phyloP scores from a whole-genome alignment of 805 yeast species.

The Saccharomycopsis babjevae region DNA sequence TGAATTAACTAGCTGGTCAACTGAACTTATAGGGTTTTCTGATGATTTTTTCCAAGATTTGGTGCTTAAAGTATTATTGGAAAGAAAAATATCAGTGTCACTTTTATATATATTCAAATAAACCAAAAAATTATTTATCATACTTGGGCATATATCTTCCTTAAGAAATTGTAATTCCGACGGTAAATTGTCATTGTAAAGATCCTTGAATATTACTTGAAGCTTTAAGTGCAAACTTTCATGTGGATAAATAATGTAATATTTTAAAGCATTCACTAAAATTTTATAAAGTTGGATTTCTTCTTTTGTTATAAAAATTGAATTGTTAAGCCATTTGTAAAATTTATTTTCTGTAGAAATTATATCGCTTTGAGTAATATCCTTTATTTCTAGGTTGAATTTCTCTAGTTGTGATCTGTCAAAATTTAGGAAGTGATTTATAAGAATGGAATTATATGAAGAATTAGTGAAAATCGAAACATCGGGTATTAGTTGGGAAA shows the following conservation, averaged over 20 bases:
- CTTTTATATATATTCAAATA: slow-evolving; percentile 18
- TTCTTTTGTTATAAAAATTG: slow-evolving; percentile 18
- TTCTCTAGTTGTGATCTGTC: slow-evolving; percentile 19
- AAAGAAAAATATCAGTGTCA: slow-evolving; percentile 23
- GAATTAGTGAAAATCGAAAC: slow-evolving; percentile 8
- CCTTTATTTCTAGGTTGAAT: slow-evolving; percentile 18
- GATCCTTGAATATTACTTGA: slow-evolving; percentile 15
- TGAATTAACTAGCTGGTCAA: slow-evolving; percentile 1
- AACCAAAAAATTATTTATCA: slow-evolving; percentile 10
- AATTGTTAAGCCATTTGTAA: slow-evolving; percentile 18
- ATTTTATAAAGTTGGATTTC: slow-evolving; percentile 19
- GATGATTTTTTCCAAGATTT: background rate
- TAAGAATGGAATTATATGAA: slow-evolving; percentile 19
- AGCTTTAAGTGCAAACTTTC: slow-evolving; percentile 19
- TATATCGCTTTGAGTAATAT: slow-evolving; percentile 9
- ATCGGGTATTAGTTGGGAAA: slow-evolving; percentile 3
- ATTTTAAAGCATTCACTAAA: slow-evolving; percentile 23
- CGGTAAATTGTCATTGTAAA: background rate
- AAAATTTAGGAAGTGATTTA: slow-evolving; percentile 20
- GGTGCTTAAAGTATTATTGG: slow-evolving; percentile 19
- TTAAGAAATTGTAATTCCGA: background rate
- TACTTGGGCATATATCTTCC: background rate
- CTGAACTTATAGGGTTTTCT: slow-evolving; percentile 2
- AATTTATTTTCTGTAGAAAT: slow-evolving; percentile 9
- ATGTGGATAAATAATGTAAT: slow-evolving; percentile 27